Percentiles rank a stretch among this genome's conserved stretches.
Evolutionary conservation across 2,329 filamentous ascomycete species (phyloP).

Genomic region (Fusarium begoniae): DNA sequence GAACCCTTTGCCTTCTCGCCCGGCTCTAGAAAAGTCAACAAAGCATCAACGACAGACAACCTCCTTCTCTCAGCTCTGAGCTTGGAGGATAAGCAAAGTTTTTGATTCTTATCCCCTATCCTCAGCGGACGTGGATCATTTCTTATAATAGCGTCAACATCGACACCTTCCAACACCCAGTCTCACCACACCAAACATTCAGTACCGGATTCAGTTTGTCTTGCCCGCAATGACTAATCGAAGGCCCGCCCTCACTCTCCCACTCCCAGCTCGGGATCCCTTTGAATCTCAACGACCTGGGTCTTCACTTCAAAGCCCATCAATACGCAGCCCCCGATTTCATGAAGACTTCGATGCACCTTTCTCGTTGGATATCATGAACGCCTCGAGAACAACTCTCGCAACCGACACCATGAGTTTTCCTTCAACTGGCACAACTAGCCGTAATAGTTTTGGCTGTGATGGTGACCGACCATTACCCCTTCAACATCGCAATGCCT

Average conservation of each 20-base stretch:
- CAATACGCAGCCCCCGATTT: conserved; percentile 47
- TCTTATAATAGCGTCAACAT: conserved; percentile 10
- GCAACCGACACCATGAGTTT: conserved; percentile 42
- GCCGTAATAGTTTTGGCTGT: conserved; percentile 41
- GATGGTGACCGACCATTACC: conserved; percentile 34
- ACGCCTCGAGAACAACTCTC: conserved; percentile 44
- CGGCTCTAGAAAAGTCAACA: conserved; percentile 23
- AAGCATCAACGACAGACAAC: conserved; percentile 9
- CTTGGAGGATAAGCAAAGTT: not conserved
- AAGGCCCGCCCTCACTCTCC: conserved; percentile 42
- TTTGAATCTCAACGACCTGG: conserved; percentile 33
- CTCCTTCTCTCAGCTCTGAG: conserved; percentile 2
- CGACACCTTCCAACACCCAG: not conserved
- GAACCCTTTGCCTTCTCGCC: conserved; percentile 21
- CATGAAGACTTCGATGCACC: conserved; percentile 52
- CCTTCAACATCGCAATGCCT: conserved; percentile 39
- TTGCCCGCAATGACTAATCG: conserved; percentile 40
- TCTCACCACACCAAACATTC: not conserved
- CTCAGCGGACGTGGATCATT: not conserved
- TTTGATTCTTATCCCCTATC: not conserved
- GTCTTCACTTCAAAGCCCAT: conserved; percentile 31
- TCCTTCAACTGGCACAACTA: conserved; percentile 34
- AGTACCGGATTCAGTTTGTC: conserved; percentile 23
- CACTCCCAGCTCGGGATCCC: conserved; percentile 39
- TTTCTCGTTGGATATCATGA: conserved; percentile 49